These are phyloP conservation scores for Ophiostoma himal-ulmi DNA, from an alignment of 2,329 filamentous ascomycete genomes.

Conservation along the genomic window DNA sequence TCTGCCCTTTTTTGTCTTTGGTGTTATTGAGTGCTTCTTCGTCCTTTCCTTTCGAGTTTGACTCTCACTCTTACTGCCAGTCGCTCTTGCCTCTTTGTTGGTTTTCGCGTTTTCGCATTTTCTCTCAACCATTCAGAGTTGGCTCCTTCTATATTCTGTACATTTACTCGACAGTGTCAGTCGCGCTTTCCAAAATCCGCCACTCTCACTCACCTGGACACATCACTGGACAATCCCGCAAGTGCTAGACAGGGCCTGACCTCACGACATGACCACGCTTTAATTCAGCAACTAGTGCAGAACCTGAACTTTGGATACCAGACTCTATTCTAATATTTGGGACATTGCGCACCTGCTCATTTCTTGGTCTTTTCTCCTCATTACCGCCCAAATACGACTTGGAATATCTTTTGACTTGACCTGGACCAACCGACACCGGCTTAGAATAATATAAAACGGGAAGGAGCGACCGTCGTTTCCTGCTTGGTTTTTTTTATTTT, in stretches of 20 bases:
- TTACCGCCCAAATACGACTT: not conserved
- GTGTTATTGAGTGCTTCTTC: not conserved
- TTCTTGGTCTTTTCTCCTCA: not conserved
- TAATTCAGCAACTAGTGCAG: not conserved
- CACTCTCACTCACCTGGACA: slow-evolving; percentile 17
- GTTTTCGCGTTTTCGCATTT: not conserved
- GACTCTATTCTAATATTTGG: not conserved
- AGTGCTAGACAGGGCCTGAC: not conserved
- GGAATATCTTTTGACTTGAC: not conserved
- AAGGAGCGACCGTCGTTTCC: slow-evolving; percentile 14
- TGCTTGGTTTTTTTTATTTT: not conserved
- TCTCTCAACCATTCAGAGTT: not conserved
- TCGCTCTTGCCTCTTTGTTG: not conserved
- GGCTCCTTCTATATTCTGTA: not conserved
- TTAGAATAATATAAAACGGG: slow-evolving; percentile 17
- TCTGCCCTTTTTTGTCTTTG: not conserved
- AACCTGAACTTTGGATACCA: not conserved
- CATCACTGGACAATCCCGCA: slow-evolving; percentile 16
- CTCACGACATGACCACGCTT: not conserved
- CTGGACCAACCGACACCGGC: not conserved
- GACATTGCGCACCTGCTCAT: not conserved
- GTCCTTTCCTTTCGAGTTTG: not conserved
- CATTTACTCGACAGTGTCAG: not conserved
- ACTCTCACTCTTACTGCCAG: not conserved
- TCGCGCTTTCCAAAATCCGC: slow-evolving; percentile 18